A percentile compares a stretch with the other conserved stretches of the same genome.
Conservation (phyloP, 2,329 filamentous ascomycete species). For the Neonectria punicea region DNA sequence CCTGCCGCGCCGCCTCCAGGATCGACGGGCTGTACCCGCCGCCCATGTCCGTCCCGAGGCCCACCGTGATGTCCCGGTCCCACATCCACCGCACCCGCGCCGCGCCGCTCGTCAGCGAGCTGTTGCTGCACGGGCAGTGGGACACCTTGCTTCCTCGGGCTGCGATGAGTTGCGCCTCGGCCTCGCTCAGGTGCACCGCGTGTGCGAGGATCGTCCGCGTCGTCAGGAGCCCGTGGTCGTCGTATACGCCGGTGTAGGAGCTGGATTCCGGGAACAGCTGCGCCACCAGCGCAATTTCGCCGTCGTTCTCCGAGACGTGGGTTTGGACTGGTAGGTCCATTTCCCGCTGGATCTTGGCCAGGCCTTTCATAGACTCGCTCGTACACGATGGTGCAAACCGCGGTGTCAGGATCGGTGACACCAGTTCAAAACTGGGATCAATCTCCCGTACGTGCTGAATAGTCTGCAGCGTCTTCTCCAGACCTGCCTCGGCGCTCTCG, state of each 20-base stretch:
- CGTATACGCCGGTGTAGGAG: slow-evolving; percentile 84
- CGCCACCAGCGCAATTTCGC: slow-evolving; percentile 77
- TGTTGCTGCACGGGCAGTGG: slow-evolving; percentile 91
- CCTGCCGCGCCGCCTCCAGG: slow-evolving; percentile 84
- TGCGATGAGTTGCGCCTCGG: slow-evolving; percentile 74
- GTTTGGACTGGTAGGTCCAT: slow-evolving; percentile 81
- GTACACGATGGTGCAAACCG: slow-evolving; percentile 74
- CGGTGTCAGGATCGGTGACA: slow-evolving; percentile 84
- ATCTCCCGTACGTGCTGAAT: slow-evolving; percentile 74
- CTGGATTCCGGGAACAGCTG: slow-evolving; percentile 72
- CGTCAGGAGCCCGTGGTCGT: slow-evolving; percentile 75
- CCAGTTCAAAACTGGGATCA: slow-evolving; percentile 72
- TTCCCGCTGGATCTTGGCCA: slow-evolving; percentile 73
- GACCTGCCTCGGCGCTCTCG: slow-evolving; percentile 66
- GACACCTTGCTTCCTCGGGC: slow-evolving; percentile 72
- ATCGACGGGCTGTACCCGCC: slow-evolving; percentile 88
- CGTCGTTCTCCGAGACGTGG: slow-evolving; percentile 85
- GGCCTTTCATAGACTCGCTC: slow-evolving; percentile 65
- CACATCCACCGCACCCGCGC: slow-evolving; percentile 81
- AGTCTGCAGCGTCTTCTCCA: slow-evolving; percentile 66
- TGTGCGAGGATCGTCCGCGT: slow-evolving; percentile 85
- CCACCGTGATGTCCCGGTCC: slow-evolving; percentile 79
- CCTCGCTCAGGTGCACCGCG: slow-evolving; percentile 77
- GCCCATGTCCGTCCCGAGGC: slow-evolving; percentile 89
- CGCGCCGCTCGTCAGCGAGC: slow-evolving; percentile 80